These are phyloP conservation scores for Coprinopsis sp. DNA, from an alignment of 768 basidiomycete species.

Conservation along the genomic window DNA sequence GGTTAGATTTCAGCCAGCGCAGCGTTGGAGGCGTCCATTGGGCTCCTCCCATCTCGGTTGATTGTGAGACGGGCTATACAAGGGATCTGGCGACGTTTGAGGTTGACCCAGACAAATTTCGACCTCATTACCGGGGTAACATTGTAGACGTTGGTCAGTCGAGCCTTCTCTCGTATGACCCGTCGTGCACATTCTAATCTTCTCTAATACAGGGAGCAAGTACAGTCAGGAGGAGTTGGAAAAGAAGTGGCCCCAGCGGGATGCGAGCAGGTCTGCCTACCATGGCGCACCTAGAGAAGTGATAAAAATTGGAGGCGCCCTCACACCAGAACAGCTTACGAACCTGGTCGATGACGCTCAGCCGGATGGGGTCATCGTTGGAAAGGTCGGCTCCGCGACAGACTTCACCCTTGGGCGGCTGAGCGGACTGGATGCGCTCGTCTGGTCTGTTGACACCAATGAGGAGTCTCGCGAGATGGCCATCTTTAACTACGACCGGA, in stretches of 20 bases:
- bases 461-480: constrained; percentile 28
- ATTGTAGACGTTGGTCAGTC: constrained; percentile 14
- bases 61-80: constrained; percentile 21
- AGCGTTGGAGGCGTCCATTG: constrained; percentile 21
- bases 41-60: constrained; percentile 20
- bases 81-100: constrained; percentile 20
- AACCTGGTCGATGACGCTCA: constrained; percentile 4
- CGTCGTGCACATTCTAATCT: constrained; percentile 7
- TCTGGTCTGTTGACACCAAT: background rate
- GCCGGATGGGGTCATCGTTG: background rate
- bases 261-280: background rate
- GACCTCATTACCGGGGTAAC: constrained; percentile 10
- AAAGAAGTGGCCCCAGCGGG: constrained; percentile 1
- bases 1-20: constrained; percentile 11
- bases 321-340: constrained; percentile 1
- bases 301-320: constrained; percentile 6
- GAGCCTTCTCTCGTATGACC: constrained; percentile 7
- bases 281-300: constrained; percentile 5
- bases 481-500: constrained; percentile 30
- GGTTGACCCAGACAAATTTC: constrained; percentile 17
- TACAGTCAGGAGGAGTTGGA: background rate
- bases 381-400: constrained; percentile 7
- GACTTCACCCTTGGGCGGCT: constrained; percentile 1
- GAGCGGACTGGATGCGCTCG: background rate
- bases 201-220: constrained; percentile 10